Evolutionary conservation across 2,329 filamentous ascomycete species (phyloP), one percentile per base, ranked within the genome.

Genomic region (Trichoderma atrobrunneum): DNA sequence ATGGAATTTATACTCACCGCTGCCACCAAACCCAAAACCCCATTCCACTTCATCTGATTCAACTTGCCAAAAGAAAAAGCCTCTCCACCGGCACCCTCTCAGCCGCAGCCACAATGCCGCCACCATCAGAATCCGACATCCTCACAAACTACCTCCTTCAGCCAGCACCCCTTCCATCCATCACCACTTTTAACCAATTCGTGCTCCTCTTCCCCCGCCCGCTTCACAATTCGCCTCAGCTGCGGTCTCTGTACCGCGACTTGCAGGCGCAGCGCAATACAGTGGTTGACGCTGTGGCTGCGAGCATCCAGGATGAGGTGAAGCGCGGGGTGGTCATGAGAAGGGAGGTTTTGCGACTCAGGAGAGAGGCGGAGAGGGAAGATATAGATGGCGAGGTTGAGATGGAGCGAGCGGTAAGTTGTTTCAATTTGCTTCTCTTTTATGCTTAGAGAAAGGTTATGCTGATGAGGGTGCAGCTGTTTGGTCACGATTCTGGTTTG

Each of bases 131-230:
- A 83, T 85, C 88, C 71, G 87, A 89, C 32, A 92, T 97, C 75
- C 87, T 97, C 66, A 86, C 87, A 77, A 91, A 92, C 81, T 97
- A 95, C 80, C 89, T 97, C 72, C 87, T 97, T 43, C 86, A 91
- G 34, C 92, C 94, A 14, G 91, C 93, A 8, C 87, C 92, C 32
- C 85, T 97, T 48, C 91, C 92, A 56, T 88, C 91, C 74, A 88
- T 94, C 78, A 85, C 94, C 76, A 91, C 93, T 8, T 86, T 94
- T 61, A 86, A 90, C 72, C 88, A 93, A 75, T 97, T 97, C 84
- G 90, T 89, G 57, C 86, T 90, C 32, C 86, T 95, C 56, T 96
- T 97, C 78, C 93, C 94, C 12, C 88, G 87, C 65, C 81, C 88
- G 51, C 85, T 90, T 64, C 91, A 90, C 72, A 84, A 86, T 28